A percentile compares a stretch with the other conserved stretches of the same genome.
phyloP scores from a whole-genome alignment of 2,329 filamentous ascomycete species.

The Coniochaeta sp. region DNA sequence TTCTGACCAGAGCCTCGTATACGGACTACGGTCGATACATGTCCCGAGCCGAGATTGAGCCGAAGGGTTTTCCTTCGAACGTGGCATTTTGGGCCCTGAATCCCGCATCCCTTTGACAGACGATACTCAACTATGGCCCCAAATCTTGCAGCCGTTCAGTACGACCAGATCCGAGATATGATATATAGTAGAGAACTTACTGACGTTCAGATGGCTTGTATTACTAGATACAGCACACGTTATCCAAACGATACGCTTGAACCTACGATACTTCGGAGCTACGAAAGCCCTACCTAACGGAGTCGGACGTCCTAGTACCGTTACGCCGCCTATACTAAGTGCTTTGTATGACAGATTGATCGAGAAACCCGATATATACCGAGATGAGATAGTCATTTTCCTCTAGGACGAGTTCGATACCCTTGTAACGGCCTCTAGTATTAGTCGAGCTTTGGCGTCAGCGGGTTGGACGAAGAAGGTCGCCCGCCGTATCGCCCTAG shows the following conservation, averaged over 20 bases:
- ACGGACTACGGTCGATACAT: too few relatives aligned
- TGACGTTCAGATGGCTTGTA: not conserved
- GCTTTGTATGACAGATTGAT: slow-evolving; percentile 3
- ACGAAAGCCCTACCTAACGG: slow-evolving; percentile 4
- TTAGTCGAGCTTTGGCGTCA: slow-evolving; percentile 5
- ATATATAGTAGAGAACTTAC: not conserved
- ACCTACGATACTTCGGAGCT: slow-evolving; percentile 1
- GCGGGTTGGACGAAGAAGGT: slow-evolving; percentile 13
- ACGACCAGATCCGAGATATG: not conserved
- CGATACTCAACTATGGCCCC: too few relatives aligned
- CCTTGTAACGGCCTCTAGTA: slow-evolving; percentile 2
- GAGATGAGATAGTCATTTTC: slow-evolving; percentile 14
- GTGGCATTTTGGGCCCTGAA: too few relatives aligned
- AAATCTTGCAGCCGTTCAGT: too few relatives aligned
- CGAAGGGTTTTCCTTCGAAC: too few relatives aligned
- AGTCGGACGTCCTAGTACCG: slow-evolving; percentile 3
- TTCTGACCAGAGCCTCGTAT: too few relatives aligned
- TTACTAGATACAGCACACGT: not conserved
- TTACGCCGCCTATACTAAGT: slow-evolving; percentile 5
- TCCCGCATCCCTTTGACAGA: too few relatives aligned
- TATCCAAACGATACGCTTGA: not conserved
- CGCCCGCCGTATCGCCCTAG: slow-evolving; percentile 19
- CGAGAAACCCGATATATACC: slow-evolving; percentile 11
- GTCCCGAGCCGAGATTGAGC: too few relatives aligned
- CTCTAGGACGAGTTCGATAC: slow-evolving; percentile 10